Evolutionary conservation across 495 filamentous ascomycete genomes (phyloP), one percentile per base, ranked within the genome.

Genomic region (Bacidia rubella): DNA sequence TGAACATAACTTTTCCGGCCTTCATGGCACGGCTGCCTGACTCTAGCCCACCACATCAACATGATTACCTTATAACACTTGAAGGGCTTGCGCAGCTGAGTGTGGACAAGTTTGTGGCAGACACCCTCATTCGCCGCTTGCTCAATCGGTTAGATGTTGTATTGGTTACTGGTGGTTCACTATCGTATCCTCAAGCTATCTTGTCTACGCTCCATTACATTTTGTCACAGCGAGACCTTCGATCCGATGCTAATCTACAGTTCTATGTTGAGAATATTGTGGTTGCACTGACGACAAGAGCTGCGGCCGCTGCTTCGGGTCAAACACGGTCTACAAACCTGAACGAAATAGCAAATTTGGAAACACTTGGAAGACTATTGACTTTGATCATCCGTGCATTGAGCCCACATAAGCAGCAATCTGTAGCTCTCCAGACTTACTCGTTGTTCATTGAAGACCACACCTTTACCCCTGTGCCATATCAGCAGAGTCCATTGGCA

Each of bases 1-100:
- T 84, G 64, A 74, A 85, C 47, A 80, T 81, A 26, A 83, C 82
- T 0, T 81, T 87, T 64, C 83, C 83, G 12, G 78, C 78, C 10
- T 86, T 87, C 59, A 77, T 86, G 68, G 82, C 82, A 1, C 74
- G 76, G 24, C 67, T 87, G 1, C 83, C 83, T 2, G 81, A 85
- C 44, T 49, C 49, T 1, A 51, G 58, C 45, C 39, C 54, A 7
- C 65, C 66, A 21, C 75, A 75, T 47, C 65, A 72, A 23, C 63
- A 47, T 23, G 55, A 60, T 2, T 85, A 83, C 58, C 46, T 76
- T n/a, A 62, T 74, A 2, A 80, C 79, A 0, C 65, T 87, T 15
- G 83, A 86, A 59, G 79, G 68, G 0, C 70, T 87, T 45, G 83
- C 83, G 2, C 77, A 85, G 54, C 75, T 87, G 7, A 79, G 78